Conservation (phyloP, 176 grass and related monocot species). For the Ensete ventricosum region DNA sequence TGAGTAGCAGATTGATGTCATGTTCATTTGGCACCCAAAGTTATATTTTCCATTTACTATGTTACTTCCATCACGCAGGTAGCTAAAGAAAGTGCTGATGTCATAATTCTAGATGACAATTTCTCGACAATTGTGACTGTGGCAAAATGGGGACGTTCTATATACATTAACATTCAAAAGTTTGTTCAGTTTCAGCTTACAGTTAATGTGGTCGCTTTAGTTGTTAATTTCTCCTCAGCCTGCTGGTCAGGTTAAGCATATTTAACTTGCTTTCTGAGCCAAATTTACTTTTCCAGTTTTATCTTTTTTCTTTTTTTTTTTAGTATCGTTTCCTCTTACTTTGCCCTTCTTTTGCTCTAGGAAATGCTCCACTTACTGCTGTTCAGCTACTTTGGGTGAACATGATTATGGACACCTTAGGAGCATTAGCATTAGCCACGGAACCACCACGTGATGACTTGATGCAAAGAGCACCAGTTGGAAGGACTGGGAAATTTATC, state of each 20-base stretch:
- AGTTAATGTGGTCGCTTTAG: conserved; percentile 79
- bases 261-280: not conserved
- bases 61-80: conserved; percentile 31
- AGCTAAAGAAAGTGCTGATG: conserved; percentile 80
- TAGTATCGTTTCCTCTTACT: not conserved
- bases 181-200: conserved; percentile 93
- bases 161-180: conserved; percentile 93
- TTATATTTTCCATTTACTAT: not conserved
- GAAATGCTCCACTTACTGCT: conserved; percentile 77
- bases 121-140: conserved; percentile 85
- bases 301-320: not conserved
- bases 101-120: conserved; percentile 84
- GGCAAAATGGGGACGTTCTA: conserved; percentile 61
- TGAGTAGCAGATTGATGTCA: no score
- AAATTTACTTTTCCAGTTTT: not conserved
- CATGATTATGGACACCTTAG: conserved; percentile 98
- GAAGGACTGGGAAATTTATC: conserved; percentile 65
- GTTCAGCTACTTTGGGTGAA: conserved; percentile 97
- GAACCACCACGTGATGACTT: conserved; percentile 85
- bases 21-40: no score
- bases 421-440: conserved; percentile 87
- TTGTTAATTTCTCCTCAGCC: conserved; percentile 75
- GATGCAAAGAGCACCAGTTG: conserved; percentile 70
- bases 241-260: conserved; percentile 25
- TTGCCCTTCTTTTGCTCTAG: conserved; percentile 14